A percentile compares a stretch with the other conserved stretches of the same genome.
Conservation (phyloP, 768 basidiomycete genomes). For the Kwoniella shandongensis region DNA sequence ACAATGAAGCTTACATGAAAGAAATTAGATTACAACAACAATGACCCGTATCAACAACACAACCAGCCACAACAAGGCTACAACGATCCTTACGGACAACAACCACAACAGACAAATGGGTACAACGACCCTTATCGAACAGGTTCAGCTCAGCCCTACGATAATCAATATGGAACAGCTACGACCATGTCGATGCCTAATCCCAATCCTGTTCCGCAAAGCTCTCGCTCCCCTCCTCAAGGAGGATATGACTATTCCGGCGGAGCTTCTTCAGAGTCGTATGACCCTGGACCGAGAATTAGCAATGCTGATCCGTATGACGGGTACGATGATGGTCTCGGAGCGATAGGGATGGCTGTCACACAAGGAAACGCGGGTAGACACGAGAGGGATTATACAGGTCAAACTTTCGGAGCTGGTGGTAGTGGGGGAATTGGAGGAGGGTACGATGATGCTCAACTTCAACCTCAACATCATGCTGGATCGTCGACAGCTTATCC, state of each 20-base stretch:
- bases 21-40: conserved; percentile 20
- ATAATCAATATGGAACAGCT: conserved; percentile 1
- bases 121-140: conserved; percentile 25
- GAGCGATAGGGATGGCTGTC: conserved; percentile 35
- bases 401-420: conserved; percentile 19
- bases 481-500: background rate
- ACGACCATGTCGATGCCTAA: conserved; percentile 16
- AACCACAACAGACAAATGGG: background rate
- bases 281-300: conserved; percentile 24
- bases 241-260: conserved; percentile 7
- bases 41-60: conserved; percentile 28
- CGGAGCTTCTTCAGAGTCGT: conserved; percentile 14
- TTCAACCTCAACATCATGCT: conserved; percentile 2
- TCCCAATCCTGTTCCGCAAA: conserved; percentile 8
- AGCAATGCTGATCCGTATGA: conserved; percentile 29
- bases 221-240: conserved; percentile 8
- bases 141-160: conserved; percentile 20
- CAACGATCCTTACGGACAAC: conserved; percentile 6
- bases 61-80: conserved; percentile 23
- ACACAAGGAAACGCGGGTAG: conserved; percentile 10
- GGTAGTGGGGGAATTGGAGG: background rate
- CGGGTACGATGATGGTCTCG: conserved; percentile 41
- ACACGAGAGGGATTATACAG: conserved; percentile 34
- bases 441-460: conserved; percentile 18
- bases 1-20: background rate